phyloP scores from a whole-genome alignment of 208 protist genomes.

The Trypanosoma scelopori region DNA sequence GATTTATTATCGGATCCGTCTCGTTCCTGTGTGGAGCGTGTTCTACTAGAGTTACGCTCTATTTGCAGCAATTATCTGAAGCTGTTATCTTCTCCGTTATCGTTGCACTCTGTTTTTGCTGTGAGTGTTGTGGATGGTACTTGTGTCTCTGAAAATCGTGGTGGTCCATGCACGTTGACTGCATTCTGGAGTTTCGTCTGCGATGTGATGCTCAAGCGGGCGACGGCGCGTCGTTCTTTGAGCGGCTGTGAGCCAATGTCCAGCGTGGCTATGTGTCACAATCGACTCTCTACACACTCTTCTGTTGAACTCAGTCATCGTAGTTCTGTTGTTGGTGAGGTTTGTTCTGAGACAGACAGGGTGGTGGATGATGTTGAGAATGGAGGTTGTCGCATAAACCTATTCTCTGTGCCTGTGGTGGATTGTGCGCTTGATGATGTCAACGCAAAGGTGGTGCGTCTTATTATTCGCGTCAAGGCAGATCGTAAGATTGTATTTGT shows the following conservation, averaged over 20 bases:
- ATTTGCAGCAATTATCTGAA: constrained; percentile 14
- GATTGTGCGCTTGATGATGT: neutral
- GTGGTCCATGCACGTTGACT: constrained; percentile 17
- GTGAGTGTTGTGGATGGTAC: constrained; percentile 12
- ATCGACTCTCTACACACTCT: neutral
- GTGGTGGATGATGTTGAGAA: neutral
- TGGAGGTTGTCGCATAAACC: neutral
- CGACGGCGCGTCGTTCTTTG: neutral
- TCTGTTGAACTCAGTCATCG: neutral
- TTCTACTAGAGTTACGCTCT: constrained; percentile 24
- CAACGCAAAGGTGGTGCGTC: neutral
- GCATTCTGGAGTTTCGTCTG: constrained; percentile 35
- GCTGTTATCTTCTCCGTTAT: neutral
- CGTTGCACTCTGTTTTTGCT: constrained; percentile 24
- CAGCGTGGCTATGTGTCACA: neutral
- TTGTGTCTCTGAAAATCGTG: constrained; percentile 34
- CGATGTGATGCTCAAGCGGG: constrained; percentile 22
- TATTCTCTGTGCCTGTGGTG: neutral
- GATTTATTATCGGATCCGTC: constrained; percentile 28
- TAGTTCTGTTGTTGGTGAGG: neutral
- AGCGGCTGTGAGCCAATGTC: no score
- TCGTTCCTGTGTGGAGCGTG: constrained; percentile 8
- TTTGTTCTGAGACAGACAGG: neutral
- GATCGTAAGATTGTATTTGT: constrained; percentile 14
- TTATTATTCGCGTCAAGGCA: constrained; percentile 6